Conservation (phyloP, 2,329 filamentous ascomycete genomes). For the Claviceps sp. region DNA sequence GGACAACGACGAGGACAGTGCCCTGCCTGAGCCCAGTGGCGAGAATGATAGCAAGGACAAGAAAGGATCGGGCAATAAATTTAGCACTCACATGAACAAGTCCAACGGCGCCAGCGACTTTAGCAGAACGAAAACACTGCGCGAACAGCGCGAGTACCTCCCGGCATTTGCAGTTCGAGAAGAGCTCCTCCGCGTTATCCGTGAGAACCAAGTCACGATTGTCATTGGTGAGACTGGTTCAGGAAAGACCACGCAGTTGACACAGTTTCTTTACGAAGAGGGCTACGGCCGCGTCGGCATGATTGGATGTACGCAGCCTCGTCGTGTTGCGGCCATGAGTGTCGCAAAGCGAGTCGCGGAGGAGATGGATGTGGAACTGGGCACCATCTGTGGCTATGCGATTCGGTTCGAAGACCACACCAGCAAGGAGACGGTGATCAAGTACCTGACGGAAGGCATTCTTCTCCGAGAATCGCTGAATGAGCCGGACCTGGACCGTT, state of each 20-base stretch:
- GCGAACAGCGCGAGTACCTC: conserved; percentile 83
- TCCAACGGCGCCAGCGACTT: conserved; percentile 78
- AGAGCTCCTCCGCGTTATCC: conserved; percentile 78
- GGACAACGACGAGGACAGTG: conserved; percentile 85
- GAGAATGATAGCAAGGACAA: conserved; percentile 45
- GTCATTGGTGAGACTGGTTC: conserved; percentile 96
- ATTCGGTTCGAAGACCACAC: conserved; percentile 99
- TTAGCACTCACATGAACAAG: conserved; percentile 81
- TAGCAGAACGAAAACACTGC: conserved; percentile 79
- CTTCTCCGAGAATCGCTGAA: conserved; percentile 84
- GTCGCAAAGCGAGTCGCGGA: conserved; percentile 96
- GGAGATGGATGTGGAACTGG: conserved; percentile 91
- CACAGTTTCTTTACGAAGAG: conserved; percentile 91
- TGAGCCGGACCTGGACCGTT: conserved; percentile 84
- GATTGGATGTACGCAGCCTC: conserved; percentile 92
- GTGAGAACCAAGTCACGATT: conserved; percentile 94
- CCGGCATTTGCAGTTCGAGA: conserved; percentile 95
- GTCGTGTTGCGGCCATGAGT: conserved; percentile 96
- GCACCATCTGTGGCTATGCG: conserved; percentile 81
- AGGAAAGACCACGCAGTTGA: conserved; percentile 93
- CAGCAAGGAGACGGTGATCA: conserved; percentile 87
- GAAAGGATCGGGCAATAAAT: conserved; percentile 49
- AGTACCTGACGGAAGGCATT: conserved; percentile 99
- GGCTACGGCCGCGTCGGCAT: conserved; percentile 79
- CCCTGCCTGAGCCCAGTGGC: conserved; percentile 61